Evolutionary conservation across 1,284 basidiomycete genomes (phyloP).

Genomic region (Coniophora puteana): DNA sequence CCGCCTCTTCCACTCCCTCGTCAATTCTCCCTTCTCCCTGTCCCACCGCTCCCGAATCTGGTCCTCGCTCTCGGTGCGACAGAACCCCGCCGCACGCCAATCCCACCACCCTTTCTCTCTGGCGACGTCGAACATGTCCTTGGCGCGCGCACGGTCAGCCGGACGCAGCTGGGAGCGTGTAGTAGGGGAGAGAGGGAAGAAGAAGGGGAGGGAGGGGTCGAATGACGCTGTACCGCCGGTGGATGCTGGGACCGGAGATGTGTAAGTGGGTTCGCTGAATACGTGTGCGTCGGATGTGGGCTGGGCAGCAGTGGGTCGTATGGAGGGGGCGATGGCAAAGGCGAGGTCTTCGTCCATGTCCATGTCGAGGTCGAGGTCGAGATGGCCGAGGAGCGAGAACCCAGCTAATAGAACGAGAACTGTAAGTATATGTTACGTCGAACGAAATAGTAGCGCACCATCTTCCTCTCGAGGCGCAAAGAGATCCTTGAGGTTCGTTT

Average conservation of each 20-base stretch:
- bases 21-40: constrained; percentile 62
- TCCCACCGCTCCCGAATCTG: constrained; percentile 74
- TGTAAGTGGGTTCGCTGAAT: background rate
- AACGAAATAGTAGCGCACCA: constrained; percentile 35
- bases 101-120: constrained; percentile 29
- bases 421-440: background rate
- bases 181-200: constrained; percentile 50
- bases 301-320: constrained; percentile 5
- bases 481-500: constrained; percentile 54
- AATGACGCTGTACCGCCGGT: constrained; percentile 23
- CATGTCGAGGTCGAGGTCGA: constrained; percentile 63
- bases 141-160: constrained; percentile 26
- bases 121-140: constrained; percentile 41
- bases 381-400: constrained; percentile 68
- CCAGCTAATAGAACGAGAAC: constrained; percentile 30
- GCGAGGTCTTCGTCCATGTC: constrained; percentile 49
- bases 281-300: background rate
- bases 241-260: constrained; percentile 7
- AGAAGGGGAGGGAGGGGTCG: constrained; percentile 52
- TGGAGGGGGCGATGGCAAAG: constrained; percentile 3
- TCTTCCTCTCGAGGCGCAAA: constrained; percentile 67
- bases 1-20: constrained; percentile 76
- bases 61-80: constrained; percentile 50
- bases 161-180: constrained; percentile 10
- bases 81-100: constrained; percentile 40